Conservation (phyloP, 2,329 filamentous ascomycete species). For the Sporothrix brasiliensis region DNA sequence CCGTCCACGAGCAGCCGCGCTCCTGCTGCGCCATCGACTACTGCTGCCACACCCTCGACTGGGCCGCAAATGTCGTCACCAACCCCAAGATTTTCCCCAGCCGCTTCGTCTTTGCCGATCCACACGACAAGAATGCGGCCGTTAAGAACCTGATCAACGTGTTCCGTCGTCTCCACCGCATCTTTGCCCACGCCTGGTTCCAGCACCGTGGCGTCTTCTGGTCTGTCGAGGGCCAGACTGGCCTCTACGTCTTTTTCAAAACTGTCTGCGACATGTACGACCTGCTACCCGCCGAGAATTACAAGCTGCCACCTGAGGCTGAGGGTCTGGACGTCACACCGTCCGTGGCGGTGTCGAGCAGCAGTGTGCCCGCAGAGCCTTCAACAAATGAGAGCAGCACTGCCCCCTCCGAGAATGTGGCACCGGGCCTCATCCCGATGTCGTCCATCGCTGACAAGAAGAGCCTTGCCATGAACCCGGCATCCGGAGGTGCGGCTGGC, state of each 20-base stretch:
- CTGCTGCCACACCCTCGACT: constrained; percentile 97
- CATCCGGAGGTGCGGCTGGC: constrained; percentile 52
- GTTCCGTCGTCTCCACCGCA: constrained; percentile 89
- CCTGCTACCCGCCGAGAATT: constrained; percentile 88
- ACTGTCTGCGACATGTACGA: constrained; percentile 92
- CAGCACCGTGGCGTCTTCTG: constrained; percentile 95
- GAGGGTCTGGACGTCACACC: constrained; percentile 69
- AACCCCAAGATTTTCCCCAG: constrained; percentile 95
- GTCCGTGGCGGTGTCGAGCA: constrained; percentile 4
- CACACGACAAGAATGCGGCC: constrained; percentile 64
- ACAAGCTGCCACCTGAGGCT: constrained; percentile 90
- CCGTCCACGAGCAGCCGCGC: constrained; percentile 94
- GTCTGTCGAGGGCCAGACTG: constrained; percentile 87
- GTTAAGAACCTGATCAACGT: constrained; percentile 90
- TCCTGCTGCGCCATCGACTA: constrained; percentile 98
- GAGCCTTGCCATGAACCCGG: constrained; percentile 12
- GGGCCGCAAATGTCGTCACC: constrained; percentile 92
- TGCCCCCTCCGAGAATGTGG: constrained; percentile 25
- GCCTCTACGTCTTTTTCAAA: constrained; percentile 95
- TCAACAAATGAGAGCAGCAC: not conserved
- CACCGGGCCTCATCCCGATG: constrained; percentile 33
- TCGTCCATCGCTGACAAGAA: constrained; percentile 32
- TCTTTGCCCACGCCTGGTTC: constrained; percentile 99
- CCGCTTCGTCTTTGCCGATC: constrained; percentile 64
- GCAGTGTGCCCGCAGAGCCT: constrained; percentile 31